Base-by-base conservation (phyloP, 106 monocot species). In the Cymbidium sinense region DNA sequence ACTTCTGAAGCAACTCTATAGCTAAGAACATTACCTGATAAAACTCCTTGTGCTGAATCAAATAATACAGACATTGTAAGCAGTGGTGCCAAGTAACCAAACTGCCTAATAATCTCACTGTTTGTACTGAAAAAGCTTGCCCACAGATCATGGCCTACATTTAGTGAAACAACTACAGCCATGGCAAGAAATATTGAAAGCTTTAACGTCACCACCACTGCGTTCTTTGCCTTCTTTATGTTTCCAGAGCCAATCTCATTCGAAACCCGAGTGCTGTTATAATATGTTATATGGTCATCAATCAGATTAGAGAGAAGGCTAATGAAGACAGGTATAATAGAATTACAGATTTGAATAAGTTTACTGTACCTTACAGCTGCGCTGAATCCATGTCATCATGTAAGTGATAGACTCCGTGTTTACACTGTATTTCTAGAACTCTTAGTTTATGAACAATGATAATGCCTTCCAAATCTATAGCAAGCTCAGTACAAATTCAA, bases 161-260 rank as follows among this genome's bases (percentile, higher is more conserved):
- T 64, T 29, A 95, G 70, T 6, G 86, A 20, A 0, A 93, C n/a
- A 55, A 93, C 62, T 29, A 90, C 64, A 5, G 77, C 72, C 1
- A 77, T 2, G 10, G 77, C 88, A 10, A 92, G 83, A 72, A 86
- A 35, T 34, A 92, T 29, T 1, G 90, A 82, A 13, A 95, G 90
- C 77, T 90, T 92, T 36, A 95, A 50, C 4, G 95, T 87, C 65
- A 88, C 88, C 11, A 69, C 33, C 27, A 95, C 85, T 0, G 90
- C 92, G 73, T 85, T 87, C 76, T 92, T 92, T 1, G 90, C 95
- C 75, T 85, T 83, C 43, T 83, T 75, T 21, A 74, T 41, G 58
- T 95, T 88, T 70, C 95, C 90, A 17, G 83, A 86, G 5, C 95
- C 95, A 1, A 90, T 81, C 77, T 95, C 92, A 79, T 92, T 95